Conservation (phyloP, 805 yeast species). For the Zygosaccharomyces pseudorouxii region DNA sequence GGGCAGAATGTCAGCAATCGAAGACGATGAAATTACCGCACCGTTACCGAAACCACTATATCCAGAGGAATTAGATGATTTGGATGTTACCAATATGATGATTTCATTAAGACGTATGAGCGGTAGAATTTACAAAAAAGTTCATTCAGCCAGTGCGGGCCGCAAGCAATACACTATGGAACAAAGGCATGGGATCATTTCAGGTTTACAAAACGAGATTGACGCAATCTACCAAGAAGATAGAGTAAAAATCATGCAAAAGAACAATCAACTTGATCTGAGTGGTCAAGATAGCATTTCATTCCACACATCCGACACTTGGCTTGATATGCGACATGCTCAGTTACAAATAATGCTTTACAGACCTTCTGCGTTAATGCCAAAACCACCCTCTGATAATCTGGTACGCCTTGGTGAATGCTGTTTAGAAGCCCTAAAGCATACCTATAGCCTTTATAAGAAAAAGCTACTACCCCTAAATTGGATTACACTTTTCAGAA, state of each 20-base stretch:
- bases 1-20: constrained; percentile 46
- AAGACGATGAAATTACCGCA: constrained; percentile 48
- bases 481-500: constrained; percentile 47
- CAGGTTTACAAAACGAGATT: constrained; percentile 34
- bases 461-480: constrained; percentile 43
- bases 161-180: constrained; percentile 30
- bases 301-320: constrained; percentile 35
- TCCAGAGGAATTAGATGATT: constrained; percentile 40
- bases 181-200: constrained; percentile 35
- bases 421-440: constrained; percentile 43
- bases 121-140: constrained; percentile 42
- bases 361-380: constrained; percentile 47
- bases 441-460: constrained; percentile 43
- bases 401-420: constrained; percentile 43
- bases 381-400: constrained; percentile 40
- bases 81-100: constrained; percentile 40
- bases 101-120: constrained; percentile 44
- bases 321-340: constrained; percentile 42
- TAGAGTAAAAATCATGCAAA: constrained; percentile 23
- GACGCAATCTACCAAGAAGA: constrained; percentile 30
- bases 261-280: constrained; percentile 5
- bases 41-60: constrained; percentile 39
- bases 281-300: constrained; percentile 23
- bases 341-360: constrained; percentile 44
- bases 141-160: constrained; percentile 44